Evolutionary conservation across 2,329 filamentous ascomycete species (phyloP).

Genomic region (Pezicula carpinea): DNA sequence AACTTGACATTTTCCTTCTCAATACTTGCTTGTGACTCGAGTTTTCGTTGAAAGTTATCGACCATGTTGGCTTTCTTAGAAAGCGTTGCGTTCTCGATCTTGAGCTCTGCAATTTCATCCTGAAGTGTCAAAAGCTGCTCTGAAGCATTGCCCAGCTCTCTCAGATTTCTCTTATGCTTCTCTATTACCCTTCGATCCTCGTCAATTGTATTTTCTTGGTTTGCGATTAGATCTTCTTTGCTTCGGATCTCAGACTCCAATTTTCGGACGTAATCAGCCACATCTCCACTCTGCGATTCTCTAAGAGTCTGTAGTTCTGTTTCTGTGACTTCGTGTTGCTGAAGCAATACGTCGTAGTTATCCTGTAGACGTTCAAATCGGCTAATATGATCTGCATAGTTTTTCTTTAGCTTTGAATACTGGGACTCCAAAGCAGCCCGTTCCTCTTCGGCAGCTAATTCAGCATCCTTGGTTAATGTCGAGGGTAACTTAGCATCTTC

Average conservation of each 20-base stretch:
- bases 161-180: conserved; percentile 44
- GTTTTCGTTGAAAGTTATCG: conserved; percentile 58
- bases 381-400: conserved; percentile 53
- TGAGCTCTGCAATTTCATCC: conserved; percentile 56
- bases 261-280: conserved; percentile 45
- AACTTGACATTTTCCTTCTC: conserved; percentile 52
- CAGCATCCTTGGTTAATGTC: conserved; percentile 14
- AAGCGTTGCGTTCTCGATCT: conserved; percentile 52
- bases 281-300: conserved; percentile 44
- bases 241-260: conserved; percentile 57
- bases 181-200: conserved; percentile 39
- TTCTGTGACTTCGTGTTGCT: conserved; percentile 52
- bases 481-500: conserved; percentile 2
- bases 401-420: conserved; percentile 50
- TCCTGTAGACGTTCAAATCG: conserved; percentile 56
- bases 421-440: conserved; percentile 38
- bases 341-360: conserved; percentile 54
- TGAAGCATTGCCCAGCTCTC: conserved; percentile 39
- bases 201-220: conserved; percentile 62
- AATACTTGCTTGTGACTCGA: conserved; percentile 50
- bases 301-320: conserved; percentile 31
- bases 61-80: conserved; percentile 59
- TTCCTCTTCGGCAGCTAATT: conserved; percentile 42
- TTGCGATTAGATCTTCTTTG: conserved; percentile 67
- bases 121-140: conserved; percentile 47